Evolutionary conservation across 176 grass and related monocot genomes (phyloP).

Genomic region (Coix lacrymajobi): DNA sequence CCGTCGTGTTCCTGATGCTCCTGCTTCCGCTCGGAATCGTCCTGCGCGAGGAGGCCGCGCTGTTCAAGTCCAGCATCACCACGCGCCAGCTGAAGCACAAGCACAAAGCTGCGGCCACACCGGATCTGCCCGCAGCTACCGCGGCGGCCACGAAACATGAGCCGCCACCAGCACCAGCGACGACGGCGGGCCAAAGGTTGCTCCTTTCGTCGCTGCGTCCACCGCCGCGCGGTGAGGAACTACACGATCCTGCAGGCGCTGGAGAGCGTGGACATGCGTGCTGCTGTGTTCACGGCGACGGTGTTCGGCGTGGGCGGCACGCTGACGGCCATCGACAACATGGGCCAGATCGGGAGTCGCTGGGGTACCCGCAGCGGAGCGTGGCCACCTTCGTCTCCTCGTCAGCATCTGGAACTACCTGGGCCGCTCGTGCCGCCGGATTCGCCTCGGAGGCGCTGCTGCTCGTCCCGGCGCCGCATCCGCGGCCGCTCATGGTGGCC

Average conservation of each 20-base stretch:
- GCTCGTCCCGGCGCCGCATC: background rate
- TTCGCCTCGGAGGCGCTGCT: conserved; percentile 42
- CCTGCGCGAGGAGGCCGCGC: conserved; percentile 26
- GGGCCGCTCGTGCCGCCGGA: conserved; percentile 34
- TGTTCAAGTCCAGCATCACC: background rate
- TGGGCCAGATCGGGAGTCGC: conserved; percentile 64
- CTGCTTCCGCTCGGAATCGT: background rate
- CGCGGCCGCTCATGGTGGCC: conserved; percentile 29
- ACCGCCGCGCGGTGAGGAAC: conserved; percentile 62
- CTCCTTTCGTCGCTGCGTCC: background rate
- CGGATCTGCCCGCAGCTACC: background rate
- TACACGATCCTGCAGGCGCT: conserved; percentile 79
- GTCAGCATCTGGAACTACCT: conserved; percentile 60
- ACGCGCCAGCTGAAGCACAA: too few species aligned
- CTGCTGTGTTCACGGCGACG: conserved; percentile 49
- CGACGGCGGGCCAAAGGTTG: background rate
- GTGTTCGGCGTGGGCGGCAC: conserved; percentile 48
- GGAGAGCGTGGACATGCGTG: conserved; percentile 77
- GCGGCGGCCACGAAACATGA: background rate
- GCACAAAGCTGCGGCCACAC: background rate
- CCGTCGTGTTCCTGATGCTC: conserved; percentile 6
- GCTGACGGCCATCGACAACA: conserved; percentile 69
- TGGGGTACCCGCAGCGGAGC: conserved; percentile 43
- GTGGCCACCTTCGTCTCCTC: conserved; percentile 47
- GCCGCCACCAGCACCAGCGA: background rate